Evolutionary conservation across 371 early-diverging fungal genomes (phyloP).

Genomic region (Mucor ambiguus): DNA sequence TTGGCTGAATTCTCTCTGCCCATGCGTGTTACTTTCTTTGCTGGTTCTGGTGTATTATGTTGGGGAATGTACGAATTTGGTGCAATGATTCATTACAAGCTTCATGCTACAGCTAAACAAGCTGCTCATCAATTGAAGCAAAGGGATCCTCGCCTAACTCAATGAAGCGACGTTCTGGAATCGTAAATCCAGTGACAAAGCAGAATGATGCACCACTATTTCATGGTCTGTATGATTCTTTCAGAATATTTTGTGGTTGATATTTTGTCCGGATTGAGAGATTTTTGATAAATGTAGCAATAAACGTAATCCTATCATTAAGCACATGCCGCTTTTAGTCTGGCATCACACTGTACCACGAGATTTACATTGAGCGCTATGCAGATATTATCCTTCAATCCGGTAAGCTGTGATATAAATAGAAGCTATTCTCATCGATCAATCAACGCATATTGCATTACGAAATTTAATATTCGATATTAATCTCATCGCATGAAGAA

Average conservation of each 20-base stretch:
- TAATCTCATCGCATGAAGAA: not conserved
- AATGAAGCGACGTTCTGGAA: not conserved
- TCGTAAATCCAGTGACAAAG: not conserved
- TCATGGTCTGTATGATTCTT: too few species aligned
- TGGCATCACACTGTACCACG: not conserved
- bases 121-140: not conserved
- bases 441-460: not conserved
- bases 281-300: not conserved
- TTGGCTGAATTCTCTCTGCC: conserved; percentile 28
- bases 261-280: not conserved
- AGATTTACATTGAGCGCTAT: not conserved
- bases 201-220: too few species aligned
- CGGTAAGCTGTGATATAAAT: not conserved
- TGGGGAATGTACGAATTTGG: conserved; percentile 50
- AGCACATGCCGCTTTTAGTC: not conserved
- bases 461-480: not conserved
- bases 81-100: conserved; percentile 14
- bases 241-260: not conserved
- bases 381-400: not conserved
- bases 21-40: conserved; percentile 34
- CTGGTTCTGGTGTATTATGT: conserved; percentile 32
- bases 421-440: not conserved
- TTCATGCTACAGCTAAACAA: conserved; percentile 12
- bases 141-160: not conserved
- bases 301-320: not conserved